Evolutionary conservation across 768 basidiomycete species (phyloP).

Genomic region (Psilocybe cubensis): DNA sequence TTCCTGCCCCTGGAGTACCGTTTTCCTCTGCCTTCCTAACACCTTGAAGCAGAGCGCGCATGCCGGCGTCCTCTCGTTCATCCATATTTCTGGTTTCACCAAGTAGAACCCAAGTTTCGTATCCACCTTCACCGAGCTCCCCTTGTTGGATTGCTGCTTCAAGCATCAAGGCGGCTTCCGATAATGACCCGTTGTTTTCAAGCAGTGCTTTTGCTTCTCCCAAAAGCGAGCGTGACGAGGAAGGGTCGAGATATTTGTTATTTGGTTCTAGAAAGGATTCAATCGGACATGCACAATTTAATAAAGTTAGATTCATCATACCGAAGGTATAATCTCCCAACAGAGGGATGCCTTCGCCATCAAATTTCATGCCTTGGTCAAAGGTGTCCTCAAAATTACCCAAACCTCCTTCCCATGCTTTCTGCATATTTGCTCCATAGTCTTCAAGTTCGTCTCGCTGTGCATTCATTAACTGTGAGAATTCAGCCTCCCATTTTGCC

Average conservation of each 20-base stretch:
- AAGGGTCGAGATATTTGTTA: slow-evolving; percentile 69
- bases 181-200: slow-evolving; percentile 80
- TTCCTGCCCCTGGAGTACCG: slow-evolving; percentile 69
- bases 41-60: slow-evolving; percentile 79
- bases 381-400: slow-evolving; percentile 44
- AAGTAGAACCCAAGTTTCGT: slow-evolving; percentile 90
- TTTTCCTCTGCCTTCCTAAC: slow-evolving; percentile 66
- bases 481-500: slow-evolving; percentile 83
- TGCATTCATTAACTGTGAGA: slow-evolving; percentile 74
- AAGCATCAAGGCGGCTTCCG: slow-evolving; percentile 83
- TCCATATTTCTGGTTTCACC: slow-evolving; percentile 92
- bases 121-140: slow-evolving; percentile 79
- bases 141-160: slow-evolving; percentile 90
- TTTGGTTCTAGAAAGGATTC: slow-evolving; percentile 54
- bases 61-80: slow-evolving; percentile 81
- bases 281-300: neutral
- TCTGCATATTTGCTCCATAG: slow-evolving; percentile 62
- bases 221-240: slow-evolving; percentile 55
- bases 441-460: slow-evolving; percentile 72
- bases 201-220: slow-evolving; percentile 77
- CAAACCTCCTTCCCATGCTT: slow-evolving; percentile 63
- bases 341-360: slow-evolving; percentile 78
- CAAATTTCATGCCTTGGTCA: slow-evolving; percentile 50
- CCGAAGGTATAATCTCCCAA: slow-evolving; percentile 78
- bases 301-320: slow-evolving; percentile 36